A percentile compares a stretch with the other conserved stretches of the same genome.
phyloP scores from a whole-genome alignment of 2,329 filamentous ascomycete species.

The Ceratocystis variospora region DNA sequence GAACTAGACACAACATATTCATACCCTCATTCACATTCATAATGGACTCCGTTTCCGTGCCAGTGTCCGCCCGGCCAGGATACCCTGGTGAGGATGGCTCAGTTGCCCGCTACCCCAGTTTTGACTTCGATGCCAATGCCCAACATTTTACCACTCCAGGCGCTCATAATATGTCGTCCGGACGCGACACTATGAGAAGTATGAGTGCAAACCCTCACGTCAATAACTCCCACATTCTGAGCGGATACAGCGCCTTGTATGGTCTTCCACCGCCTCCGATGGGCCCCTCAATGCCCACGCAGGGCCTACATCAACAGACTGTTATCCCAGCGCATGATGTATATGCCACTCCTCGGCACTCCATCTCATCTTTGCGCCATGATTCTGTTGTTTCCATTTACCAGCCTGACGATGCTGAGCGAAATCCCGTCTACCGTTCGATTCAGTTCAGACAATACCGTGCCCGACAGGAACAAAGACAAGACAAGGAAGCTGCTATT shows the following conservation, averaged over 20 bases:
- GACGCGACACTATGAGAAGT: conserved; percentile 11
- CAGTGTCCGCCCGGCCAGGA: conserved; percentile 8
- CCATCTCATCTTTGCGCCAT: conserved; percentile 11
- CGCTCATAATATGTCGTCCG: conserved; percentile 33
- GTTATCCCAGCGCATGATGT: conserved; percentile 9
- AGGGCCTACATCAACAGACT: not conserved
- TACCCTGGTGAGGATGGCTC: conserved; percentile 6
- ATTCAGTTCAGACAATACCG: conserved; percentile 52
- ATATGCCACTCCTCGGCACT: conserved; percentile 11
- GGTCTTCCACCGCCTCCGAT: conserved; percentile 9
- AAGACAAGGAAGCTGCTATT: conserved; percentile 40
- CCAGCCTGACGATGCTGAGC: conserved; percentile 24
- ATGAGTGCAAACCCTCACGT: conserved; percentile 6
- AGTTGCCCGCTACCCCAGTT: conserved; percentile 11
- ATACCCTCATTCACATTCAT: not conserved
- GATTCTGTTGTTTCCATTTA: conserved; percentile 14
- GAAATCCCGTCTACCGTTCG: conserved; percentile 48
- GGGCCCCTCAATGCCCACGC: conserved; percentile 4
- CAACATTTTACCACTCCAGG: conserved; percentile 33
- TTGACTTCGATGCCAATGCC: conserved; percentile 23
- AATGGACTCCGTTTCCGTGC: conserved; percentile 14
- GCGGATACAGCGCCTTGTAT: conserved; percentile 16
- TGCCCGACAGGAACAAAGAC: conserved; percentile 50
- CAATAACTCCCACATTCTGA: conserved; percentile 8
- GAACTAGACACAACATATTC: no score